phyloP scores from a whole-genome alignment of 78 protist genomes.

The Emiliania huxleyi region DNA sequence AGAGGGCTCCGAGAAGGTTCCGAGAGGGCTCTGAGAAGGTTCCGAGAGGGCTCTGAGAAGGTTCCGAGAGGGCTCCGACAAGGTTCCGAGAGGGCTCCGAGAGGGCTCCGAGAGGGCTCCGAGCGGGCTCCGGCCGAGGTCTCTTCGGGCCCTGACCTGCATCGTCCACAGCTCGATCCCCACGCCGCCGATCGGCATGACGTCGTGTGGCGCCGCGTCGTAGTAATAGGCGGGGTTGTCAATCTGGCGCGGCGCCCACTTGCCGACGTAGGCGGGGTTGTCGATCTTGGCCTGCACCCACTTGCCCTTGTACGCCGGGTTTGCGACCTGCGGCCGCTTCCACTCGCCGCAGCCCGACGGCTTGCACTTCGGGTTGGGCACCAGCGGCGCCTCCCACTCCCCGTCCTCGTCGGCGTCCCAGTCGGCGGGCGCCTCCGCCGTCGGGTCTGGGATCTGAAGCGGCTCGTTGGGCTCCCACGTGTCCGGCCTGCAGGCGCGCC shows the following conservation, averaged over 20 bases:
- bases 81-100: too few species aligned
- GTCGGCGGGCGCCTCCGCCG: conserved; percentile 47
- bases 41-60: too few species aligned
- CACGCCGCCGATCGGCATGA: neutral
- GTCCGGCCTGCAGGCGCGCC: neutral
- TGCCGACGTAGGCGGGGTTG: conserved; percentile 44
- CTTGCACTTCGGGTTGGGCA: conserved; percentile 39
- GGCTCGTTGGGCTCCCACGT: neutral
- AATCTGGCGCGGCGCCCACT: conserved; percentile 31
- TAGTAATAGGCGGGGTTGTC: conserved; percentile 12
- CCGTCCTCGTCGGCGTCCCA: conserved; percentile 74
- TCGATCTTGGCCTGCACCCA: conserved; percentile 17
- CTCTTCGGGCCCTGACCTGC: too few species aligned
- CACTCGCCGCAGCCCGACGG: conserved; percentile 35
- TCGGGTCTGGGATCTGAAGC: conserved; percentile 35
- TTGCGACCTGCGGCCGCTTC: conserved; percentile 27
- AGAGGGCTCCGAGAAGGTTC: too few species aligned
- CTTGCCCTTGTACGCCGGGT: conserved; percentile 41
- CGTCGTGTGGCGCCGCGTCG: neutral
- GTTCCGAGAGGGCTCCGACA: too few species aligned
- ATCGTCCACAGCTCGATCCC: conserved; percentile 38
- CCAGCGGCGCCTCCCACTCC: conserved; percentile 47
- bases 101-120: too few species aligned
- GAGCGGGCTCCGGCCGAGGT: too few species aligned
- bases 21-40: too few species aligned